Evolutionary conservation across 2,329 filamentous ascomycete species (phyloP).

Genomic region (Fusarium domesticum): DNA sequence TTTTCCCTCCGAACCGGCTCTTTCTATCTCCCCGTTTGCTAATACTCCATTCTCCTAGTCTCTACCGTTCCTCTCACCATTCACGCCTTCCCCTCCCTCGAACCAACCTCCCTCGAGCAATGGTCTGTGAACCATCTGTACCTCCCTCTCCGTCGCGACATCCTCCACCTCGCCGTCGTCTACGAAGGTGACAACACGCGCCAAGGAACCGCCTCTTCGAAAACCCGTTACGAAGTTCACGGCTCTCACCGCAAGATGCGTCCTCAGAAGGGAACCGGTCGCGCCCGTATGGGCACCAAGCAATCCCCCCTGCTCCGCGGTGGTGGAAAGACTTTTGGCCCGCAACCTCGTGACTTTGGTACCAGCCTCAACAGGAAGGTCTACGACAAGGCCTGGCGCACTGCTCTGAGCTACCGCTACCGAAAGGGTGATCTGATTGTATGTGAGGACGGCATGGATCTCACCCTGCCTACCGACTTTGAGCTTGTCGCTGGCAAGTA

Average conservation of each 20-base stretch:
- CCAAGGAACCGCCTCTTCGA: conserved; percentile 79
- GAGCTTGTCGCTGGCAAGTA: conserved; percentile 39
- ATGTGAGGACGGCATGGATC: conserved; percentile 72
- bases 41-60: conserved; percentile 35
- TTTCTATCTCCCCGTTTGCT: not conserved
- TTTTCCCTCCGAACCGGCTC: not conserved
- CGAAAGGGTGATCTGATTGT: conserved; percentile 82
- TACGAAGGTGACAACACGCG: conserved; percentile 89
- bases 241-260: conserved; percentile 80
- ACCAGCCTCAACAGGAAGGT: conserved; percentile 82
- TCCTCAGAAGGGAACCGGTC: conserved; percentile 82
- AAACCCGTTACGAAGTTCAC: conserved; percentile 78
- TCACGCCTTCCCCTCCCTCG: conserved; percentile 85
- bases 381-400: conserved; percentile 94
- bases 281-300: conserved; percentile 73
- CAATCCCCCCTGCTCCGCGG: conserved; percentile 80
- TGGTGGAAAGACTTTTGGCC: conserved; percentile 87
- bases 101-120: conserved; percentile 72
- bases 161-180: conserved; percentile 87
- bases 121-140: conserved; percentile 82
- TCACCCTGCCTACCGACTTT: conserved; percentile 55
- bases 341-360: conserved; percentile 85
- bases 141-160: conserved; percentile 83
- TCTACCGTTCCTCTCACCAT: conserved; percentile 76
- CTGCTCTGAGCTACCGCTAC: conserved; percentile 88